phyloP scores from a whole-genome alignment of 148 eudicot genomes.

The Diospyros kaki region DNA sequence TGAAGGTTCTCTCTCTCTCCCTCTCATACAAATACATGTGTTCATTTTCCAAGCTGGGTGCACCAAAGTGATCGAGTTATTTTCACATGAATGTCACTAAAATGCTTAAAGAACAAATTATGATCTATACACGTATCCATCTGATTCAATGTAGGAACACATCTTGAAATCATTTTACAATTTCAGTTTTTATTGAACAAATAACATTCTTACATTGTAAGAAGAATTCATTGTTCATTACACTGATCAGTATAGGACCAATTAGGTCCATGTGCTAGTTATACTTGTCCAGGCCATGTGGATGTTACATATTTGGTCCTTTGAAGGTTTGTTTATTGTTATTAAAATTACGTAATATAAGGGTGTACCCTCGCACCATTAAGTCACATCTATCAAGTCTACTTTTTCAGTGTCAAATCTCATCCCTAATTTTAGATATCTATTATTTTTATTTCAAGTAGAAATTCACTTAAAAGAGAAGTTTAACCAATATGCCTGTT shows the following conservation, averaged over 20 bases:
- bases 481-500: too few species aligned
- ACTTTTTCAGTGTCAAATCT: too few species aligned
- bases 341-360: not conserved
- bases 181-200: not conserved
- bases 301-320: not conserved
- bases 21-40: not conserved
- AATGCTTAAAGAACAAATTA: not conserved
- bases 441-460: too few species aligned
- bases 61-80: not conserved
- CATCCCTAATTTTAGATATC: too few species aligned
- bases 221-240: not conserved
- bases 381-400: too few species aligned
- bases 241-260: not conserved
- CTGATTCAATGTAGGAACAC: not conserved
- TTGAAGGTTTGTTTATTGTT: not conserved
- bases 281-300: not conserved
- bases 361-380: too few species aligned
- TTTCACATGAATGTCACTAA: not conserved
- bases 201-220: not conserved
- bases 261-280: not conserved
- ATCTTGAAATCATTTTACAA: not conserved
- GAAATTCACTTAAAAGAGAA: too few species aligned
- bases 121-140: too few species aligned
- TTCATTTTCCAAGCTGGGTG: too few species aligned
- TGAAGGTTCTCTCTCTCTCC: constrained; percentile 60